A percentile compares a stretch with the other conserved stretches of the same genome.
phyloP scores from a whole-genome alignment of 805 yeast species.

The Saturnispora ahearnii region DNA sequence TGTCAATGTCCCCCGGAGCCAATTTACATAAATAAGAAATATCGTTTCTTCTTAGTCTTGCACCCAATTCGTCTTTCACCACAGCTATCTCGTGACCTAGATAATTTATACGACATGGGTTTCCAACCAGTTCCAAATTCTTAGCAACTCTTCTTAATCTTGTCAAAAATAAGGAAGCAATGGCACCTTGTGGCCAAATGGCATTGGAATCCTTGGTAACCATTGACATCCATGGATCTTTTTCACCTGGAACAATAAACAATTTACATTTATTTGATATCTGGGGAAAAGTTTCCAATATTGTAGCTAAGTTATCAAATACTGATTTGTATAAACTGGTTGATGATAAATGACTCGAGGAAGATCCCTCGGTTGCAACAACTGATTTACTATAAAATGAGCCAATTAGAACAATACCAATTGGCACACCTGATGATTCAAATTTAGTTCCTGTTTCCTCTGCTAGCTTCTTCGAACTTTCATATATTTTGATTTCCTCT shows the following conservation, averaged over 20 bases:
- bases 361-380: conserved; percentile 42
- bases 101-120: conserved; percentile 73
- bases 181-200: conserved; percentile 61
- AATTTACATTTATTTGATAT: conserved; percentile 47
- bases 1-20: conserved; percentile 17
- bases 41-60: conserved; percentile 62
- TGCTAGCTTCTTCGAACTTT: conserved; percentile 16
- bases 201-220: conserved; percentile 52
- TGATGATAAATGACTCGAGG: conserved; percentile 37
- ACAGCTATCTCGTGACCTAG: conserved; percentile 76
- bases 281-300: conserved; percentile 51
- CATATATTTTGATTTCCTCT: conserved; percentile 28
- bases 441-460: conserved; percentile 10
- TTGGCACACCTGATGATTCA: conserved; percentile 25
- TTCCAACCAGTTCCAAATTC: conserved; percentile 50
- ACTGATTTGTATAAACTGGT: conserved; percentile 51
- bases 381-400: conserved; percentile 67
- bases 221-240: conserved; percentile 88
- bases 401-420: conserved; percentile 65
- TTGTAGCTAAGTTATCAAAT: conserved; percentile 65
- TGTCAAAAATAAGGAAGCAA: conserved; percentile 66
- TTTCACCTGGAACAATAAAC: conserved; percentile 76
- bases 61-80: conserved; percentile 63
- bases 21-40: conserved; percentile 37
- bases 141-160: conserved; percentile 52